phyloP scores from a whole-genome alignment of 2,329 filamentous ascomycete genomes.

The Acrocalymma vagum region DNA sequence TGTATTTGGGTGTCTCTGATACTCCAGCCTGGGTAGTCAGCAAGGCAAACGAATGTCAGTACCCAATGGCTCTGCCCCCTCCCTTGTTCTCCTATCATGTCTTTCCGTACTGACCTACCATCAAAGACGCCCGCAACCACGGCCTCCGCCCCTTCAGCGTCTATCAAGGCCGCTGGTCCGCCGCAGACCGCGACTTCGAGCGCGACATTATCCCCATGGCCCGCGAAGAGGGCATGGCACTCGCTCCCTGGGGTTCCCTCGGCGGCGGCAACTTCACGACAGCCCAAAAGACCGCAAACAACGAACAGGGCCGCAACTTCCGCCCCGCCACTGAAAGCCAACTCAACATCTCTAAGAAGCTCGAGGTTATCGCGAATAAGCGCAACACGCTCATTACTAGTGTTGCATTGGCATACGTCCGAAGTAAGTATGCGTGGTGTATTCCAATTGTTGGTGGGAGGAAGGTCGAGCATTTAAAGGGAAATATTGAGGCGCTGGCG shows the following conservation, averaged over 20 bases:
- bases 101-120: constrained; percentile 2
- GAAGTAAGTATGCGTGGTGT: constrained; percentile 75
- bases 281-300: constrained; percentile 35
- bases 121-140: constrained; percentile 68
- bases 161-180: constrained; percentile 72
- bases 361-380: constrained; percentile 66
- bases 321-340: constrained; percentile 57
- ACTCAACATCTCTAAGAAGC: constrained; percentile 61
- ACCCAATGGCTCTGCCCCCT: not conserved
- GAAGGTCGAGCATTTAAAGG: constrained; percentile 76
- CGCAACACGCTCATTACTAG: constrained; percentile 68
- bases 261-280: constrained; percentile 57
- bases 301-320: constrained; percentile 46
- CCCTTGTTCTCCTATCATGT: not conserved
- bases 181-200: constrained; percentile 71
- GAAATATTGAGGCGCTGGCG: constrained; percentile 65
- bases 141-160: constrained; percentile 75
- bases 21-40: constrained; percentile 54
- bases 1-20: constrained; percentile 50
- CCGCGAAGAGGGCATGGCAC: constrained; percentile 67
- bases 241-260: constrained; percentile 64
- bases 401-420: constrained; percentile 73
- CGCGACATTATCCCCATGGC: constrained; percentile 75
- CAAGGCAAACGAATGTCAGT: constrained; percentile 56
- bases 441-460: constrained; percentile 78